These are phyloP conservation scores for Ceratobasidium sp. DNA, from an alignment of 1,284 basidiomycete species.

Conservation along the genomic window DNA sequence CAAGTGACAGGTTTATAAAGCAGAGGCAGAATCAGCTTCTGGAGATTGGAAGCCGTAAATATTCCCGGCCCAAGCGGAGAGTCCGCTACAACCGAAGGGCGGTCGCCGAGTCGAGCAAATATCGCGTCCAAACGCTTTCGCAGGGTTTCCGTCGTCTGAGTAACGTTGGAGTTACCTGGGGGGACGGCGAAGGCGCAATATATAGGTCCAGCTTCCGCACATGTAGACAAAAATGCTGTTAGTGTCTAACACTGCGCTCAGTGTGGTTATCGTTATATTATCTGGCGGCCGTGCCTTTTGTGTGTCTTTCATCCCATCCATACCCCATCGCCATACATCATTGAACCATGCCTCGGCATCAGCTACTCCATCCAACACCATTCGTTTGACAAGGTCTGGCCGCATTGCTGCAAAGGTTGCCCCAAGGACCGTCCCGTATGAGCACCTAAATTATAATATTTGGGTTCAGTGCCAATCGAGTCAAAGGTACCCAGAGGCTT, in stretches of 20 bases:
- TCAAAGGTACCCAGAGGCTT: neutral
- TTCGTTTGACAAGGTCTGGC: constrained; percentile 47
- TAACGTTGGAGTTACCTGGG: neutral
- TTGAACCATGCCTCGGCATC: constrained; percentile 49
- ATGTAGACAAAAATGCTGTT: constrained; percentile 47
- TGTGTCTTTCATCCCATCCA: constrained; percentile 49
- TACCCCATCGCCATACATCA: constrained; percentile 50
- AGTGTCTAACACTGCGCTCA: neutral
- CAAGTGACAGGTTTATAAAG: constrained; percentile 13
- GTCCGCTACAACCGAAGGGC: constrained; percentile 8
- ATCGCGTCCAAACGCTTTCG: constrained; percentile 26
- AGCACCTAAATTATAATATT: constrained; percentile 9
- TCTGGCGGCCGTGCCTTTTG: constrained; percentile 42
- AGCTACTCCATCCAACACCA: constrained; percentile 52
- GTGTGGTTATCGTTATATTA: neutral
- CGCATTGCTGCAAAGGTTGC: constrained; percentile 50
- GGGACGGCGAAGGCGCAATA: constrained; percentile 41
- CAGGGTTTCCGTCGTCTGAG: constrained; percentile 23
- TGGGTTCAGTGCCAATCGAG: too few species aligned
- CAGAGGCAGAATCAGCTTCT: neutral
- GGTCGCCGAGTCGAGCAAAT: neutral
- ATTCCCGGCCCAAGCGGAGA: constrained; percentile 24
- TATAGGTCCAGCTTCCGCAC: constrained; percentile 46
- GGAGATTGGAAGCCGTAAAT: constrained; percentile 18
- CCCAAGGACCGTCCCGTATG: constrained; percentile 53